Percentiles rank a stretch among this genome's conserved stretches.
Conservation (phyloP, 2,329 filamentous ascomycete species). For the Chaetoscypha palmicola region DNA sequence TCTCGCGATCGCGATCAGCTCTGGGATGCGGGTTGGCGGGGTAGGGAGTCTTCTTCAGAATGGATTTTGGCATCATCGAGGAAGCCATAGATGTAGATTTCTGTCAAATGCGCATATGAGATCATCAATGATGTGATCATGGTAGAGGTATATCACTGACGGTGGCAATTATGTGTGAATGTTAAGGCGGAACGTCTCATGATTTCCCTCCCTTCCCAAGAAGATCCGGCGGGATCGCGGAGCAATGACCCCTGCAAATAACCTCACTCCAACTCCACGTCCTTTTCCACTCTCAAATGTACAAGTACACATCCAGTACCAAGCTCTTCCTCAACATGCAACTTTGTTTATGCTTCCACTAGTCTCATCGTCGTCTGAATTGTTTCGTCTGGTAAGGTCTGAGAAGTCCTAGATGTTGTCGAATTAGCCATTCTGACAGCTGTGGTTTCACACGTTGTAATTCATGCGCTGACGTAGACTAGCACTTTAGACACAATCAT, state of each 20-base stretch:
- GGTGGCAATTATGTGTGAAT: neutral
- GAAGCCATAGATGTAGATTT: constrained; percentile 23
- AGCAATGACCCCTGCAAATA: constrained; percentile 1
- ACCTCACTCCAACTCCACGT: neutral
- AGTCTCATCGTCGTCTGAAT: constrained; percentile 7
- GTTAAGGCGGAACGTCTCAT: too few relatives aligned
- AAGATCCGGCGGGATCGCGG: neutral
- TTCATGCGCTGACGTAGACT: constrained; percentile 30
- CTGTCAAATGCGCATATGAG: neutral
- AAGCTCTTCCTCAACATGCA: constrained; percentile 1
- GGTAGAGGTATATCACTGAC: neutral
- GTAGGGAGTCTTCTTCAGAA: constrained; percentile 52
- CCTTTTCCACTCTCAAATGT: neutral
- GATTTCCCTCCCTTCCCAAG: too few relatives aligned
- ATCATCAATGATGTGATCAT: neutral
- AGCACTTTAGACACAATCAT: constrained; percentile 26
- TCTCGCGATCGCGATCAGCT: constrained; percentile 45
- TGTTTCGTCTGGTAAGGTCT: constrained; percentile 18
- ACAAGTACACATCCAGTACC: neutral
- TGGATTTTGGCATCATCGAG: constrained; percentile 40
- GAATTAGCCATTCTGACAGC: constrained; percentile 19
- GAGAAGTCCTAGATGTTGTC: constrained; percentile 11
- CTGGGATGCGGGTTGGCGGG: constrained; percentile 35
- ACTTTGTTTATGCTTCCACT: constrained; percentile 10
- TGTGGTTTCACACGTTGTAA: constrained; percentile 11